A percentile compares a stretch with the other conserved stretches of the same genome.
These are phyloP conservation scores for Malus orientalis DNA, from an alignment of 306 rosid genomes.

Conservation along the genomic window DNA sequence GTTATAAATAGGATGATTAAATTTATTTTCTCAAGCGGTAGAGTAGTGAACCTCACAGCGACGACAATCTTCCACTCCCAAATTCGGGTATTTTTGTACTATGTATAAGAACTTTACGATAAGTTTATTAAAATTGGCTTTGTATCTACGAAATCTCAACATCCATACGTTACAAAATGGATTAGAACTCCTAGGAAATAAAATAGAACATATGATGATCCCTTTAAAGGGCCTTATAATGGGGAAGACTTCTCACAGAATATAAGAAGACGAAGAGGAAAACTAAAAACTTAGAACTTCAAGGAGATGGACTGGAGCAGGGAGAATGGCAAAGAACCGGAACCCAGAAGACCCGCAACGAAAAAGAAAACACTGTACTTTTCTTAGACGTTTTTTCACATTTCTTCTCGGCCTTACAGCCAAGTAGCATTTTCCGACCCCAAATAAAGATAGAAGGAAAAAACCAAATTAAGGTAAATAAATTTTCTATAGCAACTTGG, in stretches of 20 bases:
- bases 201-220: too few species aligned
- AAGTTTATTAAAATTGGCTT: too few species aligned
- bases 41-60: too few species aligned
- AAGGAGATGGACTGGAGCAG: background rate
- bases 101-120: too few species aligned
- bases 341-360: background rate
- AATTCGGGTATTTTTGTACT: too few species aligned
- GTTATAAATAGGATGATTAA: too few species aligned
- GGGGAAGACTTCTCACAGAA: background rate
- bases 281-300: background rate
- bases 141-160: too few species aligned
- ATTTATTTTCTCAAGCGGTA: too few species aligned
- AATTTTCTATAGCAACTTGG: background rate
- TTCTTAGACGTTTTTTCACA: background rate
- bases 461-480: background rate
- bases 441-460: background rate
- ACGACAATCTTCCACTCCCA: too few species aligned
- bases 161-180: too few species aligned
- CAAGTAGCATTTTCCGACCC: background rate
- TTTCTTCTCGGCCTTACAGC: background rate
- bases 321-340: background rate
- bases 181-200: too few species aligned
- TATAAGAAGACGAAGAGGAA: background rate
- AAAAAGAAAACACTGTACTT: background rate
- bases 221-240: too few species aligned